phyloP scores from a whole-genome alignment of 768 basidiomycete genomes.

The Auricularia sp. region DNA sequence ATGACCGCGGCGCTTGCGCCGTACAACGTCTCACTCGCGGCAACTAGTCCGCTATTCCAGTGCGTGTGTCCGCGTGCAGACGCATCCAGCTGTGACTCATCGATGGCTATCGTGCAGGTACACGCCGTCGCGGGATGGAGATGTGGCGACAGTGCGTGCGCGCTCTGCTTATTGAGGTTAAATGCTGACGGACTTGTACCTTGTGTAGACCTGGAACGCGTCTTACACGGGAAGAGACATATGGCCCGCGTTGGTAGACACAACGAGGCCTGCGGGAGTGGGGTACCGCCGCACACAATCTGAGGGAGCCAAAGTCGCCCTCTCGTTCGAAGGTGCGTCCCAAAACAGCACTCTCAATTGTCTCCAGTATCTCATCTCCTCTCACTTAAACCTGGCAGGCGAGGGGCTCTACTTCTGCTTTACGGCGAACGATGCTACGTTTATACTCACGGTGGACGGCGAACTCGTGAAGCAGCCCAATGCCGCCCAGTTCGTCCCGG shows the following conservation, averaged over 20 bases:
- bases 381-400: background rate
- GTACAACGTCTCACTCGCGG: background rate
- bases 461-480: background rate
- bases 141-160: background rate
- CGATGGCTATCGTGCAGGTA: background rate
- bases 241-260: background rate
- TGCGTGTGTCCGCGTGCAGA: background rate
- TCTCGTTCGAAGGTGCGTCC: background rate
- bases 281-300: background rate
- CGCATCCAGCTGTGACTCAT: background rate
- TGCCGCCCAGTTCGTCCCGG: background rate
- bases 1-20: background rate
- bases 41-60: background rate
- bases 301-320: background rate
- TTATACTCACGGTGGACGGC: background rate
- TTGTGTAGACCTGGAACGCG: background rate
- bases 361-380: too few species aligned
- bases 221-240: background rate
- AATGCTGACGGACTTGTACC: background rate
- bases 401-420: background rate
- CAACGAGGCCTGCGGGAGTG: background rate
- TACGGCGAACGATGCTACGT: background rate
- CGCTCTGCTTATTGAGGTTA: background rate
- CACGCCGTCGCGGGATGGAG: background rate
- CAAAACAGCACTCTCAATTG: background rate